Base-by-base conservation (phyloP, 495 filamentous ascomycete species). In the Penicillium soppii region DNA sequence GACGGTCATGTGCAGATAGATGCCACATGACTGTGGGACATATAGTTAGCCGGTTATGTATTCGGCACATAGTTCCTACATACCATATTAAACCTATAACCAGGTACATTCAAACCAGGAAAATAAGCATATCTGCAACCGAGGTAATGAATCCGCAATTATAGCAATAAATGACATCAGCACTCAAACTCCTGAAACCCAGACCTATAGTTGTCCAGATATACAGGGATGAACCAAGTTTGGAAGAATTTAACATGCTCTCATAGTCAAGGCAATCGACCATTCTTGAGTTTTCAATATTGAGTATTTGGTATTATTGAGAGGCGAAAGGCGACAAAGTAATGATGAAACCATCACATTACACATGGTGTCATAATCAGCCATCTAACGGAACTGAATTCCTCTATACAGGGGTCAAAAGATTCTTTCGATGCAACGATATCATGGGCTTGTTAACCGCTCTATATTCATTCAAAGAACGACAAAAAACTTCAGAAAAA, bases 311-410 rank as follows among this genome's bases (percentile, higher is more conserved):
- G n/a, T n/a, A n/a, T n/a, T n/a, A n/a, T n/a, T n/a, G n/a, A 40
- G 20, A 30, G 35, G 26, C 36, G 21, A 49, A 40, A 8, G 19
- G 8, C n/a, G 20, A 19, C 45, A 16, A 29, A 45, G 43, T 52
- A 43, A 54, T 58, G 42, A 58, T 61, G 52, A 51, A 58, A 55
- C 30, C 43, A 49, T 21, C 16, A n/a, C n/a, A 48, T 40, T 13
- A 27, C 35, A 20, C 23, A 58, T 56, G 23, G 13, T 50, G 55
- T 62, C 59, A 55, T 58, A n/a, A 49, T 56, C 48, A 55, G 45
- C 49, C 25, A 30, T 12, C 16, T 16, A 39, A 20, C 47, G 46
- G 46, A 44, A 43, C 36, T 7, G 15, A 35, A 17, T 37, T 37
- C 36, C 40, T n/a, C 33, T 39, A 13, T 33, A 35, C 9, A 4